Evolutionary conservation across 208 protist species (phyloP), one percentile per base, ranked within the genome.

Genomic region (Zelonia costaricensis): DNA sequence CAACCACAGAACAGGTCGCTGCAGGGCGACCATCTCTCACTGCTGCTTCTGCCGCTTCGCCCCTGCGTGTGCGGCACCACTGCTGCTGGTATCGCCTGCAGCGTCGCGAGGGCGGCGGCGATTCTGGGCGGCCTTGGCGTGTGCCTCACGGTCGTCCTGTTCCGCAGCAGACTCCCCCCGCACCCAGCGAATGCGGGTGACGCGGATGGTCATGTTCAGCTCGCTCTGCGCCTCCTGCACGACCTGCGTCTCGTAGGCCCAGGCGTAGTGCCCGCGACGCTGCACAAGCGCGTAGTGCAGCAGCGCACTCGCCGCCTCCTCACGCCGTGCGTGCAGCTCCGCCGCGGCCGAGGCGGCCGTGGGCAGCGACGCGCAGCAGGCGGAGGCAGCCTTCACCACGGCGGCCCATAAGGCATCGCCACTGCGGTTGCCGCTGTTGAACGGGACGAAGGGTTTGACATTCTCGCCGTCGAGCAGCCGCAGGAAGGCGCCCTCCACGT

Each of bases 401-500:
- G 36, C 30, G 12, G 42, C 20, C 69, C 69, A 65, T 13, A 62
- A 35, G n/a, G 62, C 45, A 35, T 76, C 69, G 15, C 47, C 62
- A 25, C 8, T 42, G 13, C 47, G 27, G 22, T 60, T 31, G 6
- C 58, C 22, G 40, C 55, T 20, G 40, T 59, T 36, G 20, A 47
- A 36, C 1, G 47, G 48, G n/a, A 70, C 62, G 35, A 57, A 60
- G 12, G 28, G 44, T 27, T 60, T 58, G 2, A 5, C 52, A 45
- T 94, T 94, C 46, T 96, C 80, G 38, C 51, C 55, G 22, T 86
- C 51, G 35, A 96, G 63, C 31, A 86, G 44, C 27, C 43, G 55
- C 38, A 94, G 54, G 43, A 96, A 96, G 16, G 64, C 74, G 0
- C 77, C 86, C 53, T 96, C 87, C 1, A 96, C 86, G 45, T 93